Base-by-base conservation (phyloP, 768 basidiomycete genomes). In the Coprinopsis marcescibilis region DNA sequence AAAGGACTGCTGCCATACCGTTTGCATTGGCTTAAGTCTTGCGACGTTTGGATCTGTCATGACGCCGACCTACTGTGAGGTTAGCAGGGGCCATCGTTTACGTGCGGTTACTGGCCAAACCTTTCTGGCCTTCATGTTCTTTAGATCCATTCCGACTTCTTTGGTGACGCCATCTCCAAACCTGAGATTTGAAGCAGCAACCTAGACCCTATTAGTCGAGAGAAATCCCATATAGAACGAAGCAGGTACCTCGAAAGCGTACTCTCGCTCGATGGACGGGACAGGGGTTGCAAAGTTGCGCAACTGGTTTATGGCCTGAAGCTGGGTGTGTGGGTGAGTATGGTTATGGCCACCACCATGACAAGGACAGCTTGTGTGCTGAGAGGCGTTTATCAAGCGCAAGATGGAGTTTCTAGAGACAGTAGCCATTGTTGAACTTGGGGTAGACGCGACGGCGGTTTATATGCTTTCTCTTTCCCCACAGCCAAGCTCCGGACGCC, bases 71-170 rank as follows among this genome's bases (percentile, higher is more conserved):
- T 96, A 59, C 3, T 21, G n/a, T 34, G 8, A n/a, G 24, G 44
- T 50, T 19, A 37, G 26, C 49, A 41, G 46, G 26, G 24, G 33
- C 30, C 40, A 25, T 35, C 13, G 12, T 40, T 5, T n/a, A 32
- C 39, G 7, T 25, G 33, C 36, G 13, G 15, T 17, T n/a, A n/a
- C 4, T 27, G 3, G 15, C 51, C 52, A 23, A 53, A 85, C 89
- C 76, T 89, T 91, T 55, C 80, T 77, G 5, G 92, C 90, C 47
- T 83, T 86, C 87, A 90, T 85, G 67, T 94, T 94, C 74, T 86
- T 87, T 56, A 94, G 74, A 64, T 93, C 92, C 85, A 93, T 90
- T 26, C 91, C 92, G 23, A 94, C 86, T 64, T 94, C 91, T 30
- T 75, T 73, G 3, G 91, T 93, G 27, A 91, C 92, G 24, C 91